Evolutionary conservation across 2,329 filamentous ascomycete species (phyloP).

Genomic region (Phyllosticta capitalensis): DNA sequence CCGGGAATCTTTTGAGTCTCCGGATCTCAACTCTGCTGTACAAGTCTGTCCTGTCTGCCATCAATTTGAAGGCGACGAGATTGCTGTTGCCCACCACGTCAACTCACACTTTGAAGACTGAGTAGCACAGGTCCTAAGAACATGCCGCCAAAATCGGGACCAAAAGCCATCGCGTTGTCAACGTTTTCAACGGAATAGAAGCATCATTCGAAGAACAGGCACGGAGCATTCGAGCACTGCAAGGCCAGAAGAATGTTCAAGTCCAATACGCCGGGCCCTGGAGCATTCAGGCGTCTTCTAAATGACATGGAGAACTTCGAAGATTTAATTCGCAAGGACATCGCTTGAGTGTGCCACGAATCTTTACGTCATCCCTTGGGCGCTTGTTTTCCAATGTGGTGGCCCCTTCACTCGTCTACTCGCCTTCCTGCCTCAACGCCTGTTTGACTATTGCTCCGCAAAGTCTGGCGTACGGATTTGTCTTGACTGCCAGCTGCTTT

Average conservation of each 20-base stretch:
- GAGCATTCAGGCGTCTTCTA: too few species aligned
- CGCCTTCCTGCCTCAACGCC: slow-evolving; percentile 45
- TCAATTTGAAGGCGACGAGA: slow-evolving; percentile 57
- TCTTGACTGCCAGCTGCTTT: slow-evolving; percentile 48
- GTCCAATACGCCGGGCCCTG: too few species aligned
- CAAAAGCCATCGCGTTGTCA: too few species aligned
- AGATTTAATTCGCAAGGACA: too few species aligned
- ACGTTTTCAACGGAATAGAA: neutral
- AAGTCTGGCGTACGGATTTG: slow-evolving; percentile 54
- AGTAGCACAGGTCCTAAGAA: neutral
- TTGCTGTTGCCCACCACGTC: slow-evolving; percentile 59
- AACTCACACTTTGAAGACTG: slow-evolving; percentile 44
- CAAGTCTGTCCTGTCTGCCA: slow-evolving; percentile 55
- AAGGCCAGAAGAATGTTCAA: too few species aligned
- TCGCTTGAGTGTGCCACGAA: too few species aligned
- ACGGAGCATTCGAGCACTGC: too few species aligned
- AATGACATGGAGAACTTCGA: too few species aligned
- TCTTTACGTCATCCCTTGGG: too few species aligned
- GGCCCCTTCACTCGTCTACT: neutral
- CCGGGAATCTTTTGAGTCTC: slow-evolving; percentile 13
- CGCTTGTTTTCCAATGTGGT: too few species aligned
- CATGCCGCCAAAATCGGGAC: neutral
- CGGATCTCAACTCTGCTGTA: slow-evolving; percentile 18
- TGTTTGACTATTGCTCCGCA: slow-evolving; percentile 53
- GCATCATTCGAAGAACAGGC: neutral